phyloP scores from a whole-genome alignment of 331 rosid genomes.

The Acacia pycnantha region DNA sequence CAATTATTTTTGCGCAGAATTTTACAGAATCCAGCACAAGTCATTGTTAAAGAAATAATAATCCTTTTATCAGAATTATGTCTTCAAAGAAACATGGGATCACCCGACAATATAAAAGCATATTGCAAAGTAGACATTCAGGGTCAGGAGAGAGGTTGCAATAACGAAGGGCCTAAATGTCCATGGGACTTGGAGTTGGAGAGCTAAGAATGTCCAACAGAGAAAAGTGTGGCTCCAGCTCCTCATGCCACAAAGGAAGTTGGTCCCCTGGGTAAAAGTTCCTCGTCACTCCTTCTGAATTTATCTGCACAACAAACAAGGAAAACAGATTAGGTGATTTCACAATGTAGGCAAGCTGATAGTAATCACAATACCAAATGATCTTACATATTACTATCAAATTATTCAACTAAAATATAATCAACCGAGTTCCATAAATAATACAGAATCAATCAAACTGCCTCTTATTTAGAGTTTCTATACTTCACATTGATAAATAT shows the following conservation, averaged over 20 bases:
- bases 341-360: background rate
- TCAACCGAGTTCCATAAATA: background rate
- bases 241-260: slow-evolving; percentile 94
- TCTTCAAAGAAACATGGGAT: too few relatives aligned
- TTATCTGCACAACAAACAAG: slow-evolving; percentile 48
- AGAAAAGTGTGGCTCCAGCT: slow-evolving; percentile 75
- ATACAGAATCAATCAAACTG: background rate
- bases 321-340: background rate
- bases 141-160: slow-evolving; percentile 11
- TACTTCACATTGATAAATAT: background rate
- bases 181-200: slow-evolving; percentile 75
- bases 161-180: slow-evolving; percentile 38
- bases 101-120: background rate
- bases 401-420: background rate
- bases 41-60: background rate
- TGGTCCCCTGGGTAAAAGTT: slow-evolving; percentile 79
- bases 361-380: background rate
- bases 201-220: slow-evolving; percentile 70
- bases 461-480: background rate
- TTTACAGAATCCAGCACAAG: background rate
- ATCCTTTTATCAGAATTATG: background rate
- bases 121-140: background rate
- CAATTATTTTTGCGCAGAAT: background rate
- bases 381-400: background rate
- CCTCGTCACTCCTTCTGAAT: slow-evolving; percentile 89